Conservation (phyloP, 306 rosid genomes). For the cucumber (Cucumis sativus) region DNA sequence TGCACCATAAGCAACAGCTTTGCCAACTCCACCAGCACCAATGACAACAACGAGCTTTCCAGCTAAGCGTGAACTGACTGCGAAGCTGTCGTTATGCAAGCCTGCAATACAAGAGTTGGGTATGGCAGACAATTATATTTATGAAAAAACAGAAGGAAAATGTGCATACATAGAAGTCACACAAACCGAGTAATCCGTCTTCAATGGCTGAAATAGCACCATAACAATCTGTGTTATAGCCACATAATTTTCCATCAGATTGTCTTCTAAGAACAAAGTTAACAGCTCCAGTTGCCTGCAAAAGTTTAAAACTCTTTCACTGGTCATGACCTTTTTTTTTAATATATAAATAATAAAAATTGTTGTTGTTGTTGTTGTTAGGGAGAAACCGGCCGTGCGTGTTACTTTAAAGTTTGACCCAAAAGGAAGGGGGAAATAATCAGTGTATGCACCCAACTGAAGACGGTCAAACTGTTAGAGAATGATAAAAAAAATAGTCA, state of each 20-base stretch:
- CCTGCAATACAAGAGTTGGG: constrained; percentile 20
- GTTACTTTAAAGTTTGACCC: background rate
- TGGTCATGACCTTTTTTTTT: background rate
- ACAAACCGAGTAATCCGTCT: constrained; percentile 65
- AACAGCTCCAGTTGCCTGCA: constrained; percentile 88
- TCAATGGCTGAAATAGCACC: constrained; percentile 89
- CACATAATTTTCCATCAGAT: constrained; percentile 72
- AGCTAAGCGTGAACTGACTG: constrained; percentile 54
- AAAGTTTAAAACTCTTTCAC: constrained; percentile 9
- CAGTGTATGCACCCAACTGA: background rate
- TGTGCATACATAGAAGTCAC: background rate
- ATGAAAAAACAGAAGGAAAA: background rate
- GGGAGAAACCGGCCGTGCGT: background rate
- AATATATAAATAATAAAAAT: too few relatives aligned
- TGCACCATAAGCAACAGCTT: constrained; percentile 96
- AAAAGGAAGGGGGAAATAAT: background rate
- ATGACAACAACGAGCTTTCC: constrained; percentile 81
- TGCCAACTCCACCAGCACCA: constrained; percentile 97
- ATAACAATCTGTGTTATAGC: constrained; percentile 72
- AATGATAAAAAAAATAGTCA: constrained; percentile 4
- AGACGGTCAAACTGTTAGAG: background rate
- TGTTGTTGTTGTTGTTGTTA: too few relatives aligned
- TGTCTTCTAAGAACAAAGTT: constrained; percentile 65
- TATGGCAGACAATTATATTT: background rate
- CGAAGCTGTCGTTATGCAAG: constrained; percentile 21